Evolutionary conservation across 345 rosid species (phyloP), one percentile per base, ranked within the genome.

Genomic region (Arabidopsis suecica): DNA sequence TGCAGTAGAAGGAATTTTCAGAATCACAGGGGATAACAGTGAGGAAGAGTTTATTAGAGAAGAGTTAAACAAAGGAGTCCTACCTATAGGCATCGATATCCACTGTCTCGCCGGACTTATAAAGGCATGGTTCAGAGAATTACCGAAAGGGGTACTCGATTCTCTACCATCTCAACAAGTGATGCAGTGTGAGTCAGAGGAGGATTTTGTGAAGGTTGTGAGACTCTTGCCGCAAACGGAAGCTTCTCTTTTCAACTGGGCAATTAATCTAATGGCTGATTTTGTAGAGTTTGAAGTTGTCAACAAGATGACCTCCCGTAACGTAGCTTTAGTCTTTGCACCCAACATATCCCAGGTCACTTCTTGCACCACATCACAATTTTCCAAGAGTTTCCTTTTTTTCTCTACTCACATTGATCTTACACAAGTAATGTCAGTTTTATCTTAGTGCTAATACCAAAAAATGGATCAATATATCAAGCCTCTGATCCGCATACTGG

Each of bases 251-350:
- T 65, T 91, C 58, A 87, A 91, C 65, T 94, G 96, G 95, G 89
- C 91, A 0, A 41, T 91, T 64, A 94, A 91, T 82, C 83, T 94
- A 9, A 91, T 94, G 97, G 96, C 95, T 60, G 96, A 90, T 80
- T 83, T 87, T 53, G 93, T 84, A 1, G 87, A 91, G 76, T 71
- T 79, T 33, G 93, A 91, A 71, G 84, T 84, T 80, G 63, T 85
- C n/a, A 94, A 94, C 72, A 91, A 91, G 88, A 94, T 94, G 97
- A 94, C 84, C 62, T 89, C 98, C 0, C 93, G 89, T 34, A 94
- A 91, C 55, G 81, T 94, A 34, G 96, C 97, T 12, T 85, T 91
- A 83, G 97, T 91, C 22, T 94, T 94, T 20, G 95, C 98, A 6
- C 98, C 98, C 42, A 94, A 91, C 83, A 94, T 93, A 97, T 87